Conservation (phyloP, 2,329 filamentous ascomycete species). For the Aspergillus texensis region DNA sequence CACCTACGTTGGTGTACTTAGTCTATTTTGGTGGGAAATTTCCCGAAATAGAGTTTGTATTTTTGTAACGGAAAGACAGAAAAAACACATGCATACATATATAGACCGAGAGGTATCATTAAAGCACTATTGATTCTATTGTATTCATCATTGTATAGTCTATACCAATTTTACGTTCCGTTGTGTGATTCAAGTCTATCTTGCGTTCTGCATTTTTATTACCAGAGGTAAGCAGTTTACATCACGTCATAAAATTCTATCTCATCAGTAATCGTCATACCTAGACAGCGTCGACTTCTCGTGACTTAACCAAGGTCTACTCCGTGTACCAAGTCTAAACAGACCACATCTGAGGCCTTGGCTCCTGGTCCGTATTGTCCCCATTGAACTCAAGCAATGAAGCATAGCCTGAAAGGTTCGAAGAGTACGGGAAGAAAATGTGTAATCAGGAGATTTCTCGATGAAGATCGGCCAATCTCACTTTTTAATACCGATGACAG, state of each 20-base stretch:
- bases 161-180: too few relatives aligned
- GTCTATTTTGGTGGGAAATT: too few relatives aligned
- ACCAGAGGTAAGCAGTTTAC: neutral
- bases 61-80: too few relatives aligned
- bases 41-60: too few relatives aligned
- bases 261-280: neutral
- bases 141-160: too few relatives aligned
- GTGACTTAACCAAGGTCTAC: neutral
- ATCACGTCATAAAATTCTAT: neutral
- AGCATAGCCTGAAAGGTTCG: neutral
- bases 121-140: too few relatives aligned
- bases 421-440: neutral
- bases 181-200: too few relatives aligned
- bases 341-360: neutral
- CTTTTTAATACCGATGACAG: conserved; percentile 87
- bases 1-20: too few relatives aligned
- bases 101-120: too few relatives aligned
- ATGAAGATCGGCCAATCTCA: conserved; percentile 25
- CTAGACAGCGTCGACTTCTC: neutral
- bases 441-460: neutral
- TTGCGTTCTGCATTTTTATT: too few relatives aligned
- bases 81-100: too few relatives aligned
- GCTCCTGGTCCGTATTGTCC: neutral
- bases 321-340: neutral
- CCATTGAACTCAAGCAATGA: neutral